Evolutionary conservation across 441 rosid species (phyloP).

Genomic region (Flueggea neowawraea): DNA sequence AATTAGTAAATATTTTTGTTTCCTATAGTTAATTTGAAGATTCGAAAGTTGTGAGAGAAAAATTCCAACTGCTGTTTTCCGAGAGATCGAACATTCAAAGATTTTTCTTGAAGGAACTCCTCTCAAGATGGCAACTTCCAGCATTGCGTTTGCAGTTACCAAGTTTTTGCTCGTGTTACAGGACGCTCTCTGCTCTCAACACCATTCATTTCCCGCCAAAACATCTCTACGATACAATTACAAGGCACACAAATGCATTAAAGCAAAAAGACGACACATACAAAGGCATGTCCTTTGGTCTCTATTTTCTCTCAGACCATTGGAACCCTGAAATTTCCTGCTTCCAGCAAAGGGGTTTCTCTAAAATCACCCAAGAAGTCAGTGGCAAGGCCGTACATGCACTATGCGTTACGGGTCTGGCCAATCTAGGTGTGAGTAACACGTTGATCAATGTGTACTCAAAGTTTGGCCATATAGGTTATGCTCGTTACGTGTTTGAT

Average conservation of each 20-base stretch:
- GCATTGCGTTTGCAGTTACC: too few species aligned
- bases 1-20: too few species aligned
- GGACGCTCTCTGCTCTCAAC: conserved; percentile 27
- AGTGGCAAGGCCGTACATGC: conserved; percentile 76
- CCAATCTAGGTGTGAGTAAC: conserved; percentile 42
- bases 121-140: too few species aligned
- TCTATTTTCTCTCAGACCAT: conserved; percentile 49
- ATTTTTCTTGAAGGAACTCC: too few species aligned
- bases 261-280: not conserved
- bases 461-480: conserved; percentile 37
- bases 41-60: too few species aligned
- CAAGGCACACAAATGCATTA: conserved; percentile 12
- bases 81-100: too few species aligned
- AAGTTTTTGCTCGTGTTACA: conserved; percentile 3
- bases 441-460: conserved; percentile 61
- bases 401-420: conserved; percentile 54
- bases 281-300: conserved; percentile 12
- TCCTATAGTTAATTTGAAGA: too few species aligned
- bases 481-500: conserved; percentile 71
- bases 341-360: conserved; percentile 76
- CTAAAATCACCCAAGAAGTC: conserved; percentile 46
- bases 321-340: conserved; percentile 60
- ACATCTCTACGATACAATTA: conserved; percentile 31
- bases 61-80: too few species aligned
- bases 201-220: conserved; percentile 18